These are phyloP conservation scores for Gloeophyllum trabeum DNA, from an alignment of 768 basidiomycete species.

Conservation along the genomic window DNA sequence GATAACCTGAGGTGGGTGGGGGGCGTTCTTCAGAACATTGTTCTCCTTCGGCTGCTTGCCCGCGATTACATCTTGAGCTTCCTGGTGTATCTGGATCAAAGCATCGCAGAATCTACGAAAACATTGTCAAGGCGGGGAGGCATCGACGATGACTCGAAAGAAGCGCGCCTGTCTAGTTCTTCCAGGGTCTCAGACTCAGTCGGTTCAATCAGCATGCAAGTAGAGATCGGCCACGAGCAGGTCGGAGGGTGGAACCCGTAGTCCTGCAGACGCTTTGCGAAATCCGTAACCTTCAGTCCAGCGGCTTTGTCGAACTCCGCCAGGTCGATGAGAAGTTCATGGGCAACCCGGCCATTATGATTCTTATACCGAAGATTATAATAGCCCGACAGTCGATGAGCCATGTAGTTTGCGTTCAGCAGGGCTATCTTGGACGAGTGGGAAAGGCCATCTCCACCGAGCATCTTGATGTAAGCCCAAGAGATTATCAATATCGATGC, in stretches of 20 bases:
- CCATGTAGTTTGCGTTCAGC: constrained; percentile 97
- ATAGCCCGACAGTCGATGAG: constrained; percentile 70
- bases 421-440: constrained; percentile 82
- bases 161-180: constrained; percentile 71
- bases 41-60: constrained; percentile 87
- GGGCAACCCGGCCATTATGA: constrained; percentile 83
- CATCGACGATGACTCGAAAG: not conserved
- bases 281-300: constrained; percentile 88
- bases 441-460: constrained; percentile 86
- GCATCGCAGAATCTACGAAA: constrained; percentile 83
- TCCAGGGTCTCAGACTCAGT: constrained; percentile 93
- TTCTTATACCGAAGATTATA: constrained; percentile 90
- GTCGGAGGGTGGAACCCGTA: constrained; percentile 96
- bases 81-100: constrained; percentile 91
- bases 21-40: constrained; percentile 90
- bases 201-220: constrained; percentile 96
- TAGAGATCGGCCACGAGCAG: constrained; percentile 95
- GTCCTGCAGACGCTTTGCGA: constrained; percentile 89
- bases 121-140: not conserved
- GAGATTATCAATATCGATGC: constrained; percentile 94
- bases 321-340: constrained; percentile 91
- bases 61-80: constrained; percentile 77
- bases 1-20: constrained; percentile 76
- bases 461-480: constrained; percentile 99
- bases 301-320: constrained; percentile 89